These are phyloP conservation scores for Ascoidea rubescens DNA, from an alignment of 805 yeast genomes.

Conservation along the genomic window DNA sequence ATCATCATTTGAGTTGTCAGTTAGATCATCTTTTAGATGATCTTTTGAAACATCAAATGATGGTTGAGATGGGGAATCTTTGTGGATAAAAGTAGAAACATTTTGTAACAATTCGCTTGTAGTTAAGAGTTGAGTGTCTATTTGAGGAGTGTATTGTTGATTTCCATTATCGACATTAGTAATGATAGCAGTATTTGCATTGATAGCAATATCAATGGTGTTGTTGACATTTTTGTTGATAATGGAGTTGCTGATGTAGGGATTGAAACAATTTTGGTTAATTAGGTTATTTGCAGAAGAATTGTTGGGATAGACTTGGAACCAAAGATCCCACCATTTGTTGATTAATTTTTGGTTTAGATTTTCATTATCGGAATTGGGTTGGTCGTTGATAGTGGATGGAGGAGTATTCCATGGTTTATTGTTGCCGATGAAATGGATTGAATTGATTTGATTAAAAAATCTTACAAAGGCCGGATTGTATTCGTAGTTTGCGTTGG, in stretches of 20 bases:
- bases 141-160: no score
- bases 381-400: not conserved
- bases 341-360: not conserved
- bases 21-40: not conserved
- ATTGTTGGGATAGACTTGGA: no score
- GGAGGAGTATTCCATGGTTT: slow-evolving; percentile 37
- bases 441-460: slow-evolving; percentile 24
- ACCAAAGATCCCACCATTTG: not conserved
- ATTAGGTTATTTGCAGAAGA: not conserved
- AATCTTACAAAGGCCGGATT: slow-evolving; percentile 55
- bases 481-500: slow-evolving; percentile 49
- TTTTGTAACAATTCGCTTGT: not conserved
- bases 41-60: not conserved
- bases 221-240: not conserved
- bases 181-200: not conserved
- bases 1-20: not conserved
- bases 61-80: not conserved
- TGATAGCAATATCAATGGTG: not conserved
- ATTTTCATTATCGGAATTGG: no score
- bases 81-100: not conserved
- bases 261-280: not conserved
- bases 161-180: not conserved
- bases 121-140: no score
- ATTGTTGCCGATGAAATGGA: slow-evolving; percentile 54
- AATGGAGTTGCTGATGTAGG: not conserved